phyloP scores from a whole-genome alignment of 345 rosid species.

The Salix arbutifolia region DNA sequence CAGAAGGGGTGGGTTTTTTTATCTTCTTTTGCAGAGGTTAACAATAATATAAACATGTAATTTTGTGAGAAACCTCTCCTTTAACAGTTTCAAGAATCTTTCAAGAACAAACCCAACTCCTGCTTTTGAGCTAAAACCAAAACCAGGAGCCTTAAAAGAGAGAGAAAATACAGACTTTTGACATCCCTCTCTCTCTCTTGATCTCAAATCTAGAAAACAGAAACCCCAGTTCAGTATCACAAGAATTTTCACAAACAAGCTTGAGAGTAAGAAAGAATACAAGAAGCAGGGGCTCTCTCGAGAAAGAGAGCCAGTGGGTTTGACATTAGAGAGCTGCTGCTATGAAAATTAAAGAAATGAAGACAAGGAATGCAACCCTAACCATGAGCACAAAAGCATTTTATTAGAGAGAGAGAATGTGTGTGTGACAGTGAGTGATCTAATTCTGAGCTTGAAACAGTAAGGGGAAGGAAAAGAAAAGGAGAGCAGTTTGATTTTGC shows the following conservation, averaged over 20 bases:
- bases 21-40: not conserved
- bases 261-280: not conserved
- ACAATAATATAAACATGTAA: not conserved
- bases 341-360: constrained; percentile 15
- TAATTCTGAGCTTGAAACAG: constrained; percentile 41
- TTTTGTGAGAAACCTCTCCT: not conserved
- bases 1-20: constrained; percentile 12
- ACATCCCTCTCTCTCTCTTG: constrained; percentile 3
- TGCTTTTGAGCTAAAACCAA: not conserved
- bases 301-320: constrained; percentile 39
- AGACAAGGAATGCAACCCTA: constrained; percentile 29
- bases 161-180: not conserved
- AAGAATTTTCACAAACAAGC: not conserved
- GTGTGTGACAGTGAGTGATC: constrained; percentile 33
- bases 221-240: constrained; percentile 8
- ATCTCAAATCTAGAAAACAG: constrained; percentile 3
- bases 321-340: constrained; percentile 27
- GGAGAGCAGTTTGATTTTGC: constrained; percentile 40
- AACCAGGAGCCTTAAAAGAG: not conserved
- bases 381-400: constrained; percentile 24
- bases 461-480: constrained; percentile 20
- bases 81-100: not conserved
- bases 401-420: constrained; percentile 18
- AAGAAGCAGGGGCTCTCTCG: constrained; percentile 32
- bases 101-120: constrained; percentile 6